Evolutionary conservation across 495 filamentous ascomycete species (phyloP).

Genomic region (Trichoderma parareesei): DNA sequence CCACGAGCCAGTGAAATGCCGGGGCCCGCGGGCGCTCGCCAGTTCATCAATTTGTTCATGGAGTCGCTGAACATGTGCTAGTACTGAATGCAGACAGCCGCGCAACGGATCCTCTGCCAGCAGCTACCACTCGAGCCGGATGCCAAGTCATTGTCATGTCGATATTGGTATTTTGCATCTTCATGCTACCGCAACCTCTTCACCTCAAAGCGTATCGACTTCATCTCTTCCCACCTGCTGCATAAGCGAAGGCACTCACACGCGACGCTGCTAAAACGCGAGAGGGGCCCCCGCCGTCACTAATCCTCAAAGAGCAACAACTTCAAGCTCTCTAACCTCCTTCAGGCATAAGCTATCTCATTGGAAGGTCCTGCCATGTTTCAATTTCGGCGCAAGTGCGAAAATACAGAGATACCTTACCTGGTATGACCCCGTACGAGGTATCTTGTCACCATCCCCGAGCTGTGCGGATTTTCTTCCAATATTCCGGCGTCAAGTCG

Average conservation of each 20-base stretch:
- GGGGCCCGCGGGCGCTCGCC: neutral
- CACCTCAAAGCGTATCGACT: neutral
- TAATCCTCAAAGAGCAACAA: neutral
- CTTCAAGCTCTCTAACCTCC: neutral
- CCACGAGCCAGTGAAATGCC: conserved; percentile 5
- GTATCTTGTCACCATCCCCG: too few species aligned
- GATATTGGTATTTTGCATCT: neutral
- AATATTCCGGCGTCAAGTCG: too few species aligned
- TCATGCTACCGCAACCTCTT: neutral
- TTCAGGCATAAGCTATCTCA: neutral
- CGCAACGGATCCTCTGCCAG: too few species aligned
- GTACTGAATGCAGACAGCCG: neutral
- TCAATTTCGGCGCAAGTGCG: neutral
- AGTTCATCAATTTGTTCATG: too few species aligned
- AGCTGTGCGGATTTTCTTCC: too few species aligned
- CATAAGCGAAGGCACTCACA: conserved; percentile 7
- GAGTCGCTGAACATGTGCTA: neutral
- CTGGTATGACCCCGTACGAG: too few species aligned
- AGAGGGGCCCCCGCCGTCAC: neutral
- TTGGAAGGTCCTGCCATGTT: neutral
- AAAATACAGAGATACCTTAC: too few species aligned
- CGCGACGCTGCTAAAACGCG: conserved; percentile 4
- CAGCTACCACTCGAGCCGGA: too few species aligned
- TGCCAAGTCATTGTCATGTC: too few species aligned
- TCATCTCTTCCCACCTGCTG: neutral